A percentile compares a stretch with the other conserved stretches of the same genome.
Evolutionary conservation across 23 red algal species (phyloP).

Genomic region (Gracilaria caudata): DNA sequence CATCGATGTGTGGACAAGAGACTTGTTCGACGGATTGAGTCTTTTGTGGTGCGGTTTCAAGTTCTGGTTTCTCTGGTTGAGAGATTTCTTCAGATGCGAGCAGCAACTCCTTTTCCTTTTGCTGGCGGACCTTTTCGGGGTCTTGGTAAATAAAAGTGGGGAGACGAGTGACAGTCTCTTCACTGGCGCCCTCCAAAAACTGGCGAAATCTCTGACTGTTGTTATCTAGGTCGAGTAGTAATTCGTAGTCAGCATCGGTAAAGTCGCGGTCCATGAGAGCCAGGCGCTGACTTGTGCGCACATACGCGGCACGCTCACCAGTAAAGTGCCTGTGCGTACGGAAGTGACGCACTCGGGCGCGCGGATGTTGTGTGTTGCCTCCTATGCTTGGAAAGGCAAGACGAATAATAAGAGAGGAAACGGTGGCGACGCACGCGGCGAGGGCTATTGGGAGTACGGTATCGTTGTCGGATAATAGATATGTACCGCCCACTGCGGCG

Average conservation of each 20-base stretch:
- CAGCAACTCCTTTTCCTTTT: not conserved
- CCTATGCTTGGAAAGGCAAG: constrained; percentile 36
- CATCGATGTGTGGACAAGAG: not conserved
- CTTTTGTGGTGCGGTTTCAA: not conserved
- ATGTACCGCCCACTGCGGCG: constrained; percentile 62
- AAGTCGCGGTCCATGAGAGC: constrained; percentile 96
- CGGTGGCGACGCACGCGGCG: constrained; percentile 63
- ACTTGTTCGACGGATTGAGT: not conserved
- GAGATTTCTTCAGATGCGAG: not conserved
- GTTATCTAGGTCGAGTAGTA: constrained; percentile 93
- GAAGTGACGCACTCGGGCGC: constrained; percentile 47
- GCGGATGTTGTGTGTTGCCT: constrained; percentile 19
- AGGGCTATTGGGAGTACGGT: constrained; percentile 56
- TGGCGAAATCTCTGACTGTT: constrained; percentile 70
- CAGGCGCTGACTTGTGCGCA: constrained; percentile 86
- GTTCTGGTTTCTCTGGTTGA: not conserved
- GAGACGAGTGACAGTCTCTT: constrained; percentile 59
- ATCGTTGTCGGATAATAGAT: constrained; percentile 62
- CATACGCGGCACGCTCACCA: constrained; percentile 75
- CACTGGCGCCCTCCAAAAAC: constrained; percentile 88
- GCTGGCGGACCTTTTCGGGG: constrained; percentile 13
- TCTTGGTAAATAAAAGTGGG: constrained; percentile 54
- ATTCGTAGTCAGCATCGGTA: constrained; percentile 91
- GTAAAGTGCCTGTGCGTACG: constrained; percentile 70
- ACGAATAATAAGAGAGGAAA: constrained; percentile 58